phyloP scores from a whole-genome alignment of 176 grass and related monocot species.

The Aegilops sharonensis region DNA sequence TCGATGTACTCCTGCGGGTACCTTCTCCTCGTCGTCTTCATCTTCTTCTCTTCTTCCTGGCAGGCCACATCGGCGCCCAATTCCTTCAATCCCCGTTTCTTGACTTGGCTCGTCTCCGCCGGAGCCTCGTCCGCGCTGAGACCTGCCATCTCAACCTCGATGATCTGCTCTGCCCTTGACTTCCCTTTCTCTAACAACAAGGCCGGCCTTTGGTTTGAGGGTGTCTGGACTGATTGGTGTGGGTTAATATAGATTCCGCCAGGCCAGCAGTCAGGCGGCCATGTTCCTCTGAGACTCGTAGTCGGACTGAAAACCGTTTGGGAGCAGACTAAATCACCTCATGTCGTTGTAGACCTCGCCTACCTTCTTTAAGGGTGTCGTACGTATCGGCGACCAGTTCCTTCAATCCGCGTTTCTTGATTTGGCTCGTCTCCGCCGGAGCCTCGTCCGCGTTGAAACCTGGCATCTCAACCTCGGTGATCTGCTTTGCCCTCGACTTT shows the following conservation, averaged over 20 bases:
- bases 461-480: too few species aligned
- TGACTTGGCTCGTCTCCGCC: neutral
- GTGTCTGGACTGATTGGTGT: neutral
- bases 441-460: too few species aligned
- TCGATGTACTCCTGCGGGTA: neutral
- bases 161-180: neutral
- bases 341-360: too few species aligned
- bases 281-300: neutral
- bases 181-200: neutral
- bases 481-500: too few species aligned
- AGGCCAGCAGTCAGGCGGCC: neutral
- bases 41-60: neutral
- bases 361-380: too few species aligned
- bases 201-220: neutral
- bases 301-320: neutral
- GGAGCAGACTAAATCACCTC: too few species aligned
- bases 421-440: too few species aligned
- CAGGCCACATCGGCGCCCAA: neutral
- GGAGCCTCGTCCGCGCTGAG: neutral
- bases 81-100: neutral
- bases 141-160: neutral
- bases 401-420: too few species aligned
- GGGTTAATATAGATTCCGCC: neutral
- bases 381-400: too few species aligned
- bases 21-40: neutral